These are phyloP conservation scores for Syzygium aromaticum DNA, from an alignment of 345 rosid species.

Conservation along the genomic window DNA sequence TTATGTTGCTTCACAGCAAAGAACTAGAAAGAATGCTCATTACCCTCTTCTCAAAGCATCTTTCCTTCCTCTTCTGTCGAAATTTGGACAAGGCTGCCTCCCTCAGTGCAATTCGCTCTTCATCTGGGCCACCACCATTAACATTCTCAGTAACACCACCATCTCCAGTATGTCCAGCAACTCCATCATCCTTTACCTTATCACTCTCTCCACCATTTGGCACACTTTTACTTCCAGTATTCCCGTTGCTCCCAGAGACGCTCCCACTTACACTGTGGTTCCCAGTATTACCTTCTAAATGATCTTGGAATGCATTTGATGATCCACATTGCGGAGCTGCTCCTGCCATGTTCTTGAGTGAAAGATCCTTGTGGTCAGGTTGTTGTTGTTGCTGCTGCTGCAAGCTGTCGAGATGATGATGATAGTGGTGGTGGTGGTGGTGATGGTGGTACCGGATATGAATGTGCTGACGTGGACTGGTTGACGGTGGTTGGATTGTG, in stretches of 20 bases:
- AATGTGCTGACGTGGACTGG: constrained; percentile 16
- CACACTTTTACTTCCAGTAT: constrained; percentile 41
- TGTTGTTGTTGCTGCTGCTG: constrained; percentile 20
- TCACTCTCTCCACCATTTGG: constrained; percentile 38
- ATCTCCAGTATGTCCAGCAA: constrained; percentile 32
- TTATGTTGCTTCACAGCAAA: neutral
- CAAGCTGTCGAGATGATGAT: constrained; percentile 12
- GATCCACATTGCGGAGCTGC: constrained; percentile 39
- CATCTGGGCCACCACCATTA: constrained; percentile 19
- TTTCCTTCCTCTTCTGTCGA: constrained; percentile 70
- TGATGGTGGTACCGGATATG: constrained; percentile 25
- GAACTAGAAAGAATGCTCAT: neutral
- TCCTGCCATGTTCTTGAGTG: constrained; percentile 22
- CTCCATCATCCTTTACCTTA: constrained; percentile 41
- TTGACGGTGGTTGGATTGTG: constrained; percentile 6
- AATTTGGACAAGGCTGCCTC: constrained; percentile 65
- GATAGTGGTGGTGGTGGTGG: constrained; percentile 26
- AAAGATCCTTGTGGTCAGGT: constrained; percentile 19
- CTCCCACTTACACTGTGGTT: constrained; percentile 65
- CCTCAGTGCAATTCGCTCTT: constrained; percentile 32
- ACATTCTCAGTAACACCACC: constrained; percentile 12
- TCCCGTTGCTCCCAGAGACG: constrained; percentile 46
- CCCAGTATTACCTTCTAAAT: constrained; percentile 23
- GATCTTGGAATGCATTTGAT: constrained; percentile 30
- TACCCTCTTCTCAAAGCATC: constrained; percentile 78